Evolutionary conservation across 148 eudicot genomes (phyloP).

Genomic region (Rhododendron griersonianum): DNA sequence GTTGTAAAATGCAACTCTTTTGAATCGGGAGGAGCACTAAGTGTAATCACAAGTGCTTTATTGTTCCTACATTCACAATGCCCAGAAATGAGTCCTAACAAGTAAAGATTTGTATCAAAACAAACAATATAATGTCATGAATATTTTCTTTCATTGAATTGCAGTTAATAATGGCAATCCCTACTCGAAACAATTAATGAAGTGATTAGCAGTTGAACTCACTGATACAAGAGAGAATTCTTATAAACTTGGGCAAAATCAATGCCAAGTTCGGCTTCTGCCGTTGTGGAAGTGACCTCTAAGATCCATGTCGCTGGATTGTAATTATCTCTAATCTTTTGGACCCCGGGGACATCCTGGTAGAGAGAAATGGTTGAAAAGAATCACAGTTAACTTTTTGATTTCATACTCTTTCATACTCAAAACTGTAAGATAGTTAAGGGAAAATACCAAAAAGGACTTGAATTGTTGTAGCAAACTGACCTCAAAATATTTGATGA

Average conservation of each 20-base stretch:
- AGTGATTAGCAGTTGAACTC: constrained; percentile 24
- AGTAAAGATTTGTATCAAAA: background rate
- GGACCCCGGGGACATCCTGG: constrained; percentile 63
- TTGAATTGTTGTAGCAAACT: background rate
- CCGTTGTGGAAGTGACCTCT: constrained; percentile 70
- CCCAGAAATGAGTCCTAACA: background rate
- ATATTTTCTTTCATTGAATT: too few relatives aligned
- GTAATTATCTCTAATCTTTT: constrained; percentile 55
- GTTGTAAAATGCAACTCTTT: constrained; percentile 38
- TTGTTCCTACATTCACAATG: background rate
- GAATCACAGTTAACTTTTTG: background rate
- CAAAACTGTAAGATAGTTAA: background rate
- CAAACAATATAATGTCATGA: background rate
- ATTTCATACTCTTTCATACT: background rate
- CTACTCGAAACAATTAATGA: background rate
- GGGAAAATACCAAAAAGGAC: background rate
- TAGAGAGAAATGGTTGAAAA: background rate
- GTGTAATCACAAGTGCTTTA: background rate
- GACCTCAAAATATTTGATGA: constrained; percentile 81
- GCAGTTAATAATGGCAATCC: background rate
- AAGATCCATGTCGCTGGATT: constrained; percentile 95
- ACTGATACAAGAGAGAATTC: constrained; percentile 46
- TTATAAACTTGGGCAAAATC: constrained; percentile 60
- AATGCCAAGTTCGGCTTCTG: constrained; percentile 59
- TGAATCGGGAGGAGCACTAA: constrained; percentile 22